phyloP scores from a whole-genome alignment of 129 eudicot species.

The Smallanthus sonchifolius region DNA sequence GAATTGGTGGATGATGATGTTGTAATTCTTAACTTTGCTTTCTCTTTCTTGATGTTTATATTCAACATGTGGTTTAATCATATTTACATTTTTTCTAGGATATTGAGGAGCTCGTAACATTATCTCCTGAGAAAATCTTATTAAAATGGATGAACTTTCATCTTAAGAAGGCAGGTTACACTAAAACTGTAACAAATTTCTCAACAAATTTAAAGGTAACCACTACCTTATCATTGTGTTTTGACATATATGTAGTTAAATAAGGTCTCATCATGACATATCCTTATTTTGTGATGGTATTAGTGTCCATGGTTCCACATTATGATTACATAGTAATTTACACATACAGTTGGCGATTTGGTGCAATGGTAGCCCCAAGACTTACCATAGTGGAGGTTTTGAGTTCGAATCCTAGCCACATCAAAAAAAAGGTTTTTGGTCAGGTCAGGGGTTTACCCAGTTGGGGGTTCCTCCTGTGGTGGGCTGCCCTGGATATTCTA shows the following conservation, averaged over 20 bases:
- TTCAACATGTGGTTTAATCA: constrained; percentile 13
- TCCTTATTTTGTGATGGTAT: constrained; percentile 4
- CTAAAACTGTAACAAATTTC: constrained; percentile 73
- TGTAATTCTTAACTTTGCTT: constrained; percentile 38
- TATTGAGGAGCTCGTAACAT: constrained; percentile 80
- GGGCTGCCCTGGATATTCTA: no score
- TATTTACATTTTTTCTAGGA: constrained; percentile 50
- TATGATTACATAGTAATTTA: neutral
- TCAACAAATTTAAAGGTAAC: constrained; percentile 75
- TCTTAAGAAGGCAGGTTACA: constrained; percentile 86
- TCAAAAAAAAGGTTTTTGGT: no score
- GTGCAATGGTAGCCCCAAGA: no score
- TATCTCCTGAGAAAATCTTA: constrained; percentile 80
- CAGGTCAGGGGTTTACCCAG: no score
- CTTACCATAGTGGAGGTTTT: no score
- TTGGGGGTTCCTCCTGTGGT: no score
- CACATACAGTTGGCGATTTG: no score
- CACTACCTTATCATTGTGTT: neutral
- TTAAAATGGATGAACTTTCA: constrained; percentile 94
- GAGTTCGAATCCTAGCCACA: no score
- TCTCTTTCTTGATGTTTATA: constrained; percentile 2
- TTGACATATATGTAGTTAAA: neutral
- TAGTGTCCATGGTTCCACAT: neutral
- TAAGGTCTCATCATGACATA: constrained; percentile 2
- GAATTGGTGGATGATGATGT: constrained; percentile 79